Evolutionary conservation across 768 basidiomycete genomes (phyloP), one percentile per base, ranked within the genome.

Genomic region (Saitozyma podzolica): DNA sequence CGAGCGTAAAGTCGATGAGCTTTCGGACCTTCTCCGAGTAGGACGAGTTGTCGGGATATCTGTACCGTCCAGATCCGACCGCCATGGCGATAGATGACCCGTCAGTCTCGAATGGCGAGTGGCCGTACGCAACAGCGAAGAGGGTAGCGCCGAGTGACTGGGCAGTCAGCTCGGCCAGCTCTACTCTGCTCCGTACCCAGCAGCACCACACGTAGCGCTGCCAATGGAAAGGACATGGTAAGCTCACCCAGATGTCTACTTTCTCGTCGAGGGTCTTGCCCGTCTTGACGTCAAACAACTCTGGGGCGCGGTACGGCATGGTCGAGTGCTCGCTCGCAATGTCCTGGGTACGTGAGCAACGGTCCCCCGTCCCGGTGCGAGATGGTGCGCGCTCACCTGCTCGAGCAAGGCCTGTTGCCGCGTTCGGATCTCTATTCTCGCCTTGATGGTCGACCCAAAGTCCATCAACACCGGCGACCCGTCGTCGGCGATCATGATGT

Each of bases 1-100:
- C 89, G 54, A 98, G 80, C 89, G 91, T 90, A 50, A 82, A 82
- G 76, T 93, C 89, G 59, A 99, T 90, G 53, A 99, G 82, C 54
- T 87, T 84, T 3, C 64, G 61, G 11, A 75, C 58, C n/a, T 66
- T 64, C 5, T 63, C 57, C 14, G 72, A 73, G 48, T 89, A 90
- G 14, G 72, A 78, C 58, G 81, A 83, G 41, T 56, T 52, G 39
- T 55, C 53, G 54, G 93, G 93, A 70, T 97, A 92, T 70, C 88
- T 88, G 81, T 94, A 99, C 68, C 90, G 88, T 0, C 92, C 95
- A 67, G 90, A 92, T 63, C 93, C 82, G 54, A 96, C 95, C 0
- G 95, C 93, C 94, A 99, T 95, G 1, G 94, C 94, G 73, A 98
- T 92, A 50, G 91, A 94, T 11, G 92, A 92, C 42, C 95, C 95